These are phyloP conservation scores for Graphilbum sp. DNA, from an alignment of 2,329 filamentous ascomycete genomes.

Conservation along the genomic window DNA sequence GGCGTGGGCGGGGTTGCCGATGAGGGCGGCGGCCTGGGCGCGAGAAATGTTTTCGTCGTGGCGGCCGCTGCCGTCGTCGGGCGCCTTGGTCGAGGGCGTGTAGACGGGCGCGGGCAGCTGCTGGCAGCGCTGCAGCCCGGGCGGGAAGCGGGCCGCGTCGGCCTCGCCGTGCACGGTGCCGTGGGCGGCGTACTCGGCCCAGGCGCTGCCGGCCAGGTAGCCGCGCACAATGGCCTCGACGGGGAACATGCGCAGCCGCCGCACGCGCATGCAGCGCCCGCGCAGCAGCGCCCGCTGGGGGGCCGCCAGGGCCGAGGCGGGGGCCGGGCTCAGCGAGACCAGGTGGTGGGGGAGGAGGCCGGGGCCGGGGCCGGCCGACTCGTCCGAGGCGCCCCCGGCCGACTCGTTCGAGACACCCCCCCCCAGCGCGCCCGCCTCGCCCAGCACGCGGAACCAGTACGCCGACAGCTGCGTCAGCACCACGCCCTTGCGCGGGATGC, in stretches of 20 bases:
- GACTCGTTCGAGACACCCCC: no score
- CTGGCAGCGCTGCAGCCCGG: conserved; percentile 54
- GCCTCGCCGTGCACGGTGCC: conserved; percentile 67
- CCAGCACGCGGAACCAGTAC: conserved; percentile 37
- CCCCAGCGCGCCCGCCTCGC: conserved; percentile 16
- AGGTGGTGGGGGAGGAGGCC: conserved; percentile 33
- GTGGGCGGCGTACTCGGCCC: conserved; percentile 54
- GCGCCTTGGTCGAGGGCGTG: conserved; percentile 76
- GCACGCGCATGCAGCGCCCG: conserved; percentile 61
- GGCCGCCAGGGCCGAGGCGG: conserved; percentile 14
- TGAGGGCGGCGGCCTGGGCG: conserved; percentile 43
- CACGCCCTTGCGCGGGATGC: conserved; percentile 35
- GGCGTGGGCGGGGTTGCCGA: conserved; percentile 47
- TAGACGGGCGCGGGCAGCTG: conserved; percentile 51
- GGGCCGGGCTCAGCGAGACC: conserved; percentile 25
- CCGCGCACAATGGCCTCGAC: conserved; percentile 78
- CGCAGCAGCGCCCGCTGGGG: conserved; percentile 36
- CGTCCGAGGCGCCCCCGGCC: no score
- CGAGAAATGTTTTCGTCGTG: conserved; percentile 78
- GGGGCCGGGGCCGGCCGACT: no score
- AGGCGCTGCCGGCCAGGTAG: conserved; percentile 76
- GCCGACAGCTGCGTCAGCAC: conserved; percentile 30
- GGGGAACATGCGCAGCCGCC: conserved; percentile 57
- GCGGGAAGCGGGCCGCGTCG: conserved; percentile 19
- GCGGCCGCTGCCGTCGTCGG: conserved; percentile 52